Base-by-base conservation (phyloP, 495 filamentous ascomycete genomes). In the Aspergillus homomorphus region DNA sequence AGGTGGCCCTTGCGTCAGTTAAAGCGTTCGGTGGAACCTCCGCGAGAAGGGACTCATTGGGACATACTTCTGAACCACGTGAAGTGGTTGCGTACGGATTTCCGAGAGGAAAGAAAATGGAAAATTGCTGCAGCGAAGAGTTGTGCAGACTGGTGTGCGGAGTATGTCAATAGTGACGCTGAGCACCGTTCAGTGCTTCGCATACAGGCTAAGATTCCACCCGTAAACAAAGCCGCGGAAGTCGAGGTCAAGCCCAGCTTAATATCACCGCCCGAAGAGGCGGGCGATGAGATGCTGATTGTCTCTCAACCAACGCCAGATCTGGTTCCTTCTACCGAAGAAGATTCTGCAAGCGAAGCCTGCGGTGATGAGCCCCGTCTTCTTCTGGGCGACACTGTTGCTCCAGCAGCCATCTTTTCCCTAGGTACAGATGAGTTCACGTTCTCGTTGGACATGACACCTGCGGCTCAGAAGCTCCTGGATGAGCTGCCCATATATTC, bases 21-120 rank as follows among this genome's bases (percentile, higher is more conserved):
- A 49, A 85, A 91, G 62, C 86, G 89, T 50, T 85, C 84, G 26
- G 76, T 81, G 3, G 94, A 98, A 67, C 94, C 95, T 26, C 78
- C 78, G 8, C 82, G 91, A 41, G 85, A 87, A 14, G 77, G 81
- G 2, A 82, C 85, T 6, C 92, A 97, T 68, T 87, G 84, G 82
- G 94, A 98, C 75, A 81, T 94, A 45, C 70, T 98, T 43, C 74
- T 98, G 9, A 81, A 90, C 61, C 90, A 98, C 73, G 89, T 92
- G 83, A 96, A 91, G 71, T 97, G 94, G 95, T 90, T 98, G 86
- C 83, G 90, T 41, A 96, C 90, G 2, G 94, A 98, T 75, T 98
- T 98, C 65, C 81, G 88, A 28, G 90, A 96, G 73, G 94, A 98
- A 70, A 76, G 90, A 24, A 96, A 95, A 69, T 96, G 90, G 91